Base-by-base conservation (phyloP, 805 yeast species). In the Candida berthetii region DNA sequence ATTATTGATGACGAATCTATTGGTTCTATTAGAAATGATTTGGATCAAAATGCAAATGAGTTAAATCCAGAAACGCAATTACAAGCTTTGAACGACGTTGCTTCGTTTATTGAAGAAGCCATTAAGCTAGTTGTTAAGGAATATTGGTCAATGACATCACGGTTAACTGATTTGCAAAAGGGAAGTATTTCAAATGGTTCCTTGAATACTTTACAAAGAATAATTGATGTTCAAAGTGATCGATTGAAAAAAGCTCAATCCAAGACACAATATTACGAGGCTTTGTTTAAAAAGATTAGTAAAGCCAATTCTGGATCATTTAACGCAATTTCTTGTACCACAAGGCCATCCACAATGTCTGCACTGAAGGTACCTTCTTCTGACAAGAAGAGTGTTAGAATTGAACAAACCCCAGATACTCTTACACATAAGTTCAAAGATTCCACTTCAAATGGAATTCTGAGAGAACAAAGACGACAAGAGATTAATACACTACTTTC, bases 71-170 rank as follows among this genome's bases (percentile, higher is more conserved):
- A 48, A 2, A 38, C 39, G 7, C 38, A 37, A 10, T 20, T 39
- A 13, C 42, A 38, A 11, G 44, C 41, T 25, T 16, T 51, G 2
- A 41, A 31, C 31, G 48, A 49, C 33, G 40, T 40, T 2, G 33
- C 45, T 9, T 11, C 36, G 4, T 51, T 49, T 25, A 42, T 52
- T 5, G 46, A 46, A 31, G 53, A 50, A n/a, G 51, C 48, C 11
- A 41, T 50, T 3, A 24, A 41, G 3, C 38, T 52, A 31, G 38
- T 48, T 14, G 34, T 44, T 14, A 42, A 44, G 28, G 52, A 48
- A 14, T 43, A 46, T 25, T 44, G 46, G 46, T 17, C 45, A 2
- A 31, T 49, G 8, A 39, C 31, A 22, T 45, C 35, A 33, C 38
- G 46, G 13, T 15, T 48, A 2, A 17, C 38, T 5, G 42, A 44